Base-by-base conservation (phyloP, 2,329 filamentous ascomycete genomes). In the Fusarium begoniae region DNA sequence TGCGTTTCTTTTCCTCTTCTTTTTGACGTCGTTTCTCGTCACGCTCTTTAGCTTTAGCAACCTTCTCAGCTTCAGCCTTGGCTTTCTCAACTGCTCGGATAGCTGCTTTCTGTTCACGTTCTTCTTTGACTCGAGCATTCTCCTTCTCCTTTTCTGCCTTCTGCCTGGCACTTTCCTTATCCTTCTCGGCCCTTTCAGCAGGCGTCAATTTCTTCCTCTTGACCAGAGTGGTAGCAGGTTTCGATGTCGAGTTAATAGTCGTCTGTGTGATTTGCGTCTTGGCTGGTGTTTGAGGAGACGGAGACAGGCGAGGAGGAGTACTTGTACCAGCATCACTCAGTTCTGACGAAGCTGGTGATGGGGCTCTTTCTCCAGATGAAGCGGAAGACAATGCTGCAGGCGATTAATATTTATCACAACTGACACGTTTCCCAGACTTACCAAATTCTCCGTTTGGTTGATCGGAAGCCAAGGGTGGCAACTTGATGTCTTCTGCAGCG, bases 191-290 rank as follows among this genome's bases (percentile, higher is more conserved):
- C 47, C 82, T 85, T 69, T 86, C 85, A 20, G 80, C 81, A 2
- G 81, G 69, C 6, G 84, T 87, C 24, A 85, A 78, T 13, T 82
- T 82, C 72, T 86, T 87, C 57, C 81, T 81, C 73, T 87, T 89
- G 32, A 81, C 75, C 26, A 74, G 66, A 28, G 75, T 43, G 11
- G 75, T 72, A 20, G 76, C 71, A 30, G 79, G 64, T 35, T 76
- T 74, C 6, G 75, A 55, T 32, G 77, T 74, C 5, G 70, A 62
- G 7, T 67, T 32, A 9, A 63, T 24, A 4, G 65, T 55, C 1
- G 56, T 48, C 17, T 75, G 62, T 40, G 64, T 62, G 51, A 56
- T 20, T 17, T 65, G 50, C 15, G 41, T 79, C 80, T 67, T 81
- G 59, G 54, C 80, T 66, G 63, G 84, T 77, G 80, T 81, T 26